Evolutionary conservation across 495 filamentous ascomycete species (phyloP).

Genomic region (Aspergillus affinis): DNA sequence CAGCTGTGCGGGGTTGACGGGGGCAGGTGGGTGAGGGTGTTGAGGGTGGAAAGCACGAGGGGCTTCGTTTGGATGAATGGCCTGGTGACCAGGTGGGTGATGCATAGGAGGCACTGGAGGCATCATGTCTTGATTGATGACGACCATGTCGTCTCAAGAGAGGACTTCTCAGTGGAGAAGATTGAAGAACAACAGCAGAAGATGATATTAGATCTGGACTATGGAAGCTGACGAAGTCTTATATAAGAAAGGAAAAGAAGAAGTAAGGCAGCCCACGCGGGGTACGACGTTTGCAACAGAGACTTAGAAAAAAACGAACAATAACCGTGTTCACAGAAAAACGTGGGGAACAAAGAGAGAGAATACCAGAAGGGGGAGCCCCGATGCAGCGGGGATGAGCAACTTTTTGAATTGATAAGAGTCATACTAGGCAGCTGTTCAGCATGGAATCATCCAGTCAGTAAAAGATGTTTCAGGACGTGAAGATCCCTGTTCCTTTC

Average conservation of each 20-base stretch:
- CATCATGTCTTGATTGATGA: slow-evolving; percentile 4
- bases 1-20: slow-evolving; percentile 12
- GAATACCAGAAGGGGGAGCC: not conserved
- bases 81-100: slow-evolving; percentile 14
- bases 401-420: not conserved
- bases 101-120: slow-evolving; percentile 17
- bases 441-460: not conserved
- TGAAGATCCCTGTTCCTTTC: slow-evolving; percentile 9
- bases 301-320: not conserved
- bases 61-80: slow-evolving; percentile 11
- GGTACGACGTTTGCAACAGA: not conserved
- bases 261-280: no score
- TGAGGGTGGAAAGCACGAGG: slow-evolving; percentile 13
- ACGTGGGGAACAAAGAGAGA: not conserved
- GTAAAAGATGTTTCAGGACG: slow-evolving; percentile 7
- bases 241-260: no score
- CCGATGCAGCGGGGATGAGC: not conserved
- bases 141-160: not conserved
- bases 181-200: not conserved
- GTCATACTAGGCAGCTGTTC: not conserved
- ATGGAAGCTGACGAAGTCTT: not conserved
- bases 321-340: not conserved
- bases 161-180: not conserved
- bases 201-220: not conserved
- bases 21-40: slow-evolving; percentile 10